These are phyloP conservation scores for Aspergillus ochraceus DNA, from an alignment of 2,329 filamentous ascomycete species.

Conservation along the genomic window DNA sequence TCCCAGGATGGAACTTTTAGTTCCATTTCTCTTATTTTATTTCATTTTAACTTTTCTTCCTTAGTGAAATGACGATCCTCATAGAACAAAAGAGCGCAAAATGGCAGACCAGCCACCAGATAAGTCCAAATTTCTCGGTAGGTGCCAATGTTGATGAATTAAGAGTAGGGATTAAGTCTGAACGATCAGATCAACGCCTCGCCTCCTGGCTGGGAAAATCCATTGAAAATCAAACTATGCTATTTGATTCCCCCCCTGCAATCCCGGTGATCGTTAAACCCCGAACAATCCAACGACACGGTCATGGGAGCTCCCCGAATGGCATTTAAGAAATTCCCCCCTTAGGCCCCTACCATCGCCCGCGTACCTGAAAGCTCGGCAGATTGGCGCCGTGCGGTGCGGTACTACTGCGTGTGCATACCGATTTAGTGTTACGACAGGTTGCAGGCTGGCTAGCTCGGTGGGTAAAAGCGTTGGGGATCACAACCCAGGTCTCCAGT, in stretches of 20 bases:
- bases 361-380: neutral
- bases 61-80: neutral
- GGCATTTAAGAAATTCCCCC: neutral
- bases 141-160: neutral
- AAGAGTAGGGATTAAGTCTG: neutral
- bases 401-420: neutral
- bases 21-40: neutral
- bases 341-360: neutral
- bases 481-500: slow-evolving; percentile 4
- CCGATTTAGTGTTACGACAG: neutral
- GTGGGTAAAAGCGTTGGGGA: slow-evolving; percentile 7
- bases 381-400: neutral
- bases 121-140: neutral
- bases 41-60: too few relatives aligned
- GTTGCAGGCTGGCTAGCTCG: neutral
- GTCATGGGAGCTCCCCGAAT: neutral
- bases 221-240: neutral
- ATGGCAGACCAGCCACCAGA: neutral
- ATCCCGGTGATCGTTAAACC: neutral
- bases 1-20: neutral
- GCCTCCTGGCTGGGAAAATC: neutral
- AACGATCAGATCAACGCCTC: neutral
- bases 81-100: neutral
- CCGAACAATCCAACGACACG: slow-evolving; percentile 1
- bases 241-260: neutral